Percentiles rank a stretch among this genome's conserved stretches.
These are phyloP conservation scores for Gonapodya sp. DNA, from an alignment of 192 early-diverging fungal species.

Conservation along the genomic window DNA sequence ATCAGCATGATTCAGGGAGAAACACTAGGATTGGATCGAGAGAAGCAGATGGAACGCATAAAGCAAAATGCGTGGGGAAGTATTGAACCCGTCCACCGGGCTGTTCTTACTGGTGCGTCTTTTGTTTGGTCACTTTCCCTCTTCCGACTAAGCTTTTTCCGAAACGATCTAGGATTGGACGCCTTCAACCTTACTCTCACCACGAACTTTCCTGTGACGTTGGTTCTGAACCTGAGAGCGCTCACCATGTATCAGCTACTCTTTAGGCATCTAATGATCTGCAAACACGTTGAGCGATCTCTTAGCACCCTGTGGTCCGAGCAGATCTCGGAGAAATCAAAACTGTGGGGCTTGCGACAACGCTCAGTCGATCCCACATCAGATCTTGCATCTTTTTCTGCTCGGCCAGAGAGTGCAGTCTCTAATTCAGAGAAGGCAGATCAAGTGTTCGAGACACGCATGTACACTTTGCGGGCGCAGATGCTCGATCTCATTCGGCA, in stretches of 20 bases:
- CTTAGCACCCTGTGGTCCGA: slow-evolving; percentile 69
- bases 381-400: background rate
- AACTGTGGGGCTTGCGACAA: background rate
- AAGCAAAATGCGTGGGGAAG: slow-evolving; percentile 4
- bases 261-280: slow-evolving; percentile 77
- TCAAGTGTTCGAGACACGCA: background rate
- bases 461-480: background rate
- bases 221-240: slow-evolving; percentile 74
- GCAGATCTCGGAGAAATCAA: slow-evolving; percentile 22
- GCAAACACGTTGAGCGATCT: slow-evolving; percentile 81
- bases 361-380: background rate
- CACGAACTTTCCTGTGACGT: slow-evolving; percentile 79
- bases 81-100: background rate
- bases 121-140: background rate
- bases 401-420: background rate
- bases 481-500: background rate
- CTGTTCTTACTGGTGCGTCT: background rate
- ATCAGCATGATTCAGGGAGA: slow-evolving; percentile 57
- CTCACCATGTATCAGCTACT: slow-evolving; percentile 85
- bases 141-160: background rate
- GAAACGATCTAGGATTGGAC: slow-evolving; percentile 49
- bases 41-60: slow-evolving; percentile 4
- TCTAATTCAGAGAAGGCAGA: background rate
- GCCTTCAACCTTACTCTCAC: slow-evolving; percentile 71
- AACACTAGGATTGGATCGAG: slow-evolving; percentile 29